These are phyloP conservation scores for Dendrobium nobile DNA, from an alignment of 106 monocot species.

Conservation along the genomic window DNA sequence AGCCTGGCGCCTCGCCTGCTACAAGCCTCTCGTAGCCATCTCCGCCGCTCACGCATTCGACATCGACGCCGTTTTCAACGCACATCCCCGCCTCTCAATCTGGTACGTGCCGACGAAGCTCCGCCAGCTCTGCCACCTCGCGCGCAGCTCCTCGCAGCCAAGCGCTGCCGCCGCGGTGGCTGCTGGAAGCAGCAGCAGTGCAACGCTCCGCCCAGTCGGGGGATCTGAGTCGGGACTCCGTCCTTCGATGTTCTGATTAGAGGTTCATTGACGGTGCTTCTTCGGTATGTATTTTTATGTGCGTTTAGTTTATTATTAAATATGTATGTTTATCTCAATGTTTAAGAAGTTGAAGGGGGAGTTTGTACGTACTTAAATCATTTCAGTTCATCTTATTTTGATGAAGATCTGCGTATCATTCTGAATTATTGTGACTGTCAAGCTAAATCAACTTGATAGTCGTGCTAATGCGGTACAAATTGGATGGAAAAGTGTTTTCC, in stretches of 20 bases:
- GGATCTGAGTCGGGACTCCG: background rate
- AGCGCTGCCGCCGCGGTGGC: background rate
- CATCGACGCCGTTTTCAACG: slow-evolving; percentile 84
- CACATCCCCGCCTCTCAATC: slow-evolving; percentile 74
- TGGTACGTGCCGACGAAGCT: slow-evolving; percentile 99
- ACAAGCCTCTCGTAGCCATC: slow-evolving; percentile 81
- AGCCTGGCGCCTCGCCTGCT: slow-evolving; percentile 90
- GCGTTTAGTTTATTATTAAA: too few species aligned
- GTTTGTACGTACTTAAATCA: too few species aligned
- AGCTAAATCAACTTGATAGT: too few species aligned
- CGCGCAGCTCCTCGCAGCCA: slow-evolving; percentile 19
- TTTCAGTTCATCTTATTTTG: too few species aligned
- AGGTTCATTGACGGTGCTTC: too few species aligned
- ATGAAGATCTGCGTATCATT: too few species aligned
- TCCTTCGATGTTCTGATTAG: background rate
- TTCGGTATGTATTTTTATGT: too few species aligned
- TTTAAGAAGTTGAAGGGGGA: too few species aligned
- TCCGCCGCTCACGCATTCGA: slow-evolving; percentile 73
- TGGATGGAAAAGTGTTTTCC: too few species aligned
- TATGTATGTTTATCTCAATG: too few species aligned
- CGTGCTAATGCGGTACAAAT: too few species aligned
- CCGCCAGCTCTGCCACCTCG: slow-evolving; percentile 88
- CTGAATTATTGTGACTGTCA: too few species aligned
- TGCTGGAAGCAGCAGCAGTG: background rate
- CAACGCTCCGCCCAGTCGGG: background rate